Percentiles rank a stretch among this genome's conserved stretches.
phyloP scores from a whole-genome alignment of 2,329 filamentous ascomycete genomes.

The Penicillium sp. region DNA sequence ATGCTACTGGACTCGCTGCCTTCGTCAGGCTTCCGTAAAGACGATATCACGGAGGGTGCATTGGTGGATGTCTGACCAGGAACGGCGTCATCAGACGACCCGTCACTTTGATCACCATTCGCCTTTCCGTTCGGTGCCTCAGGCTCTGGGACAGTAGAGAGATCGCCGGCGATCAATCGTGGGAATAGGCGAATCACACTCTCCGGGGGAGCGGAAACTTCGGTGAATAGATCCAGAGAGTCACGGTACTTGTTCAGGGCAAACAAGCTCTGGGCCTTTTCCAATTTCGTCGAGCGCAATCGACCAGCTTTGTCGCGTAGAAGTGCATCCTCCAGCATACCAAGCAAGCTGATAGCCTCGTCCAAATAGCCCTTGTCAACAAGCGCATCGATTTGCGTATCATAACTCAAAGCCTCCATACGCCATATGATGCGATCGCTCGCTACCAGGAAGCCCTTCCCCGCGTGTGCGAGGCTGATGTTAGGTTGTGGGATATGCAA shows the following conservation, averaged over 20 bases:
- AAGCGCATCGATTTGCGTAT: conserved; percentile 82
- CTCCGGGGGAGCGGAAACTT: conserved; percentile 86
- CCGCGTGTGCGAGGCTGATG: conserved; percentile 90
- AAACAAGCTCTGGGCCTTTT: conserved; percentile 86
- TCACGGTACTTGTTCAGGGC: conserved; percentile 78
- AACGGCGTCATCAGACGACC: conserved; percentile 27
- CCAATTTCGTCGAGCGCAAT: conserved; percentile 82
- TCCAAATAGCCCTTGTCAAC: conserved; percentile 75
- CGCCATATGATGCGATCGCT: conserved; percentile 94
- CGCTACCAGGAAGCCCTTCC: conserved; percentile 90
- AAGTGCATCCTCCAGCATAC: conserved; percentile 89
- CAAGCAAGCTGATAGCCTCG: conserved; percentile 85
- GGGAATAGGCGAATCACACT: conserved; percentile 85
- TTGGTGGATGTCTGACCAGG: conserved; percentile 31
- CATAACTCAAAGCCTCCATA: conserved; percentile 91
- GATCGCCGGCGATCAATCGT: conserved; percentile 75
- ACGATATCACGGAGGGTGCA: conserved; percentile 41
- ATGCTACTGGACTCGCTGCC: conserved; percentile 43
- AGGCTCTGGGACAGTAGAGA: conserved; percentile 63
- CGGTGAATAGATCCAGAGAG: conserved; percentile 86
- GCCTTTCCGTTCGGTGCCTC: conserved; percentile 40
- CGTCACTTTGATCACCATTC: conserved; percentile 33
- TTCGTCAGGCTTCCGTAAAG: conserved; percentile 41
- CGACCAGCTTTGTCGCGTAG: conserved; percentile 79
- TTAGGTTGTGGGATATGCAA: conserved; percentile 92